Conservation (phyloP, 2,329 filamentous ascomycete species). For the Fusarium chlamydosporum region DNA sequence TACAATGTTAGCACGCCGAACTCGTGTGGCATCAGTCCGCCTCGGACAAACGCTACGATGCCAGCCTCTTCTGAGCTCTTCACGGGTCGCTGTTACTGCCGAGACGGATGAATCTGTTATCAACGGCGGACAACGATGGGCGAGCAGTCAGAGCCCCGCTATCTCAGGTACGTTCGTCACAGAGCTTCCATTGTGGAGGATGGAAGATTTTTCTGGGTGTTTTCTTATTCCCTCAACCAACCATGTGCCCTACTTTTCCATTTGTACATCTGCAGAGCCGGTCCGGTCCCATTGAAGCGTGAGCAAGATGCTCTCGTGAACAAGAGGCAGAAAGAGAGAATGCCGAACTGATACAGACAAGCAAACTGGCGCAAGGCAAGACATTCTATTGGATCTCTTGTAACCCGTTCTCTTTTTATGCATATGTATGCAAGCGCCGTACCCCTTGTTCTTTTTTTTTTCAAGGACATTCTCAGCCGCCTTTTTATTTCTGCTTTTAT, state of each 20-base stretch:
- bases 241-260: slow-evolving; percentile 16
- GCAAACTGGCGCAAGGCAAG: slow-evolving; percentile 33
- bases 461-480: slow-evolving; percentile 28
- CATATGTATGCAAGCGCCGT: slow-evolving; percentile 26
- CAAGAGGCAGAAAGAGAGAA: slow-evolving; percentile 16
- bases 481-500: slow-evolving; percentile 8
- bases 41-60: slow-evolving; percentile 39
- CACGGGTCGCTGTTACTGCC: slow-evolving; percentile 16
- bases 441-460: slow-evolving; percentile 24
- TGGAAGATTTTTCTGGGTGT: slow-evolving; percentile 31
- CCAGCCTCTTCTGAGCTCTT: slow-evolving; percentile 24
- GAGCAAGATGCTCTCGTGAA: slow-evolving; percentile 31
- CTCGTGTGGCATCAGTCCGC: slow-evolving; percentile 38
- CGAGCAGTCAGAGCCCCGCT: slow-evolving; percentile 37
- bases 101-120: slow-evolving; percentile 12
- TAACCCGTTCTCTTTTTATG: slow-evolving; percentile 14
- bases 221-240: slow-evolving; percentile 30
- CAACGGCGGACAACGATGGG: slow-evolving; percentile 36
- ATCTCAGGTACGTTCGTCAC: slow-evolving; percentile 46
- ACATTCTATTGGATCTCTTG: slow-evolving; percentile 45
- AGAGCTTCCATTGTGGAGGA: slow-evolving; percentile 35
- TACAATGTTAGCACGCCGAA: slow-evolving; percentile 43
- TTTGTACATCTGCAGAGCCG: slow-evolving; percentile 45
- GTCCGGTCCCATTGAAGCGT: slow-evolving; percentile 46
- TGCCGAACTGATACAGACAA: slow-evolving; percentile 18